Evolutionary conservation across 2,329 filamentous ascomycete genomes (phyloP).

Genomic region (Xylaria sp.): DNA sequence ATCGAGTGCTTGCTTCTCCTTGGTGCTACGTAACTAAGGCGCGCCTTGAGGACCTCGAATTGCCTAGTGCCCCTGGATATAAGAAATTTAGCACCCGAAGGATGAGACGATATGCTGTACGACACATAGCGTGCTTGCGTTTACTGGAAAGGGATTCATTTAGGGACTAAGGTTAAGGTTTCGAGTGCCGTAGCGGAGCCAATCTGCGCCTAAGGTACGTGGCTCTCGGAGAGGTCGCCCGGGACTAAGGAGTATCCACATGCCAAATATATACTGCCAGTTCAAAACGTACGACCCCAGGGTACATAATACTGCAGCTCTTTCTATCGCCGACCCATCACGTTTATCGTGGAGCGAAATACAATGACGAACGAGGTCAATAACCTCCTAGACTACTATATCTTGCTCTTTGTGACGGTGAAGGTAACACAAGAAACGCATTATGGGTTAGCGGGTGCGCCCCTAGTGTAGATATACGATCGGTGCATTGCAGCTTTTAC

Average conservation of each 20-base stretch:
- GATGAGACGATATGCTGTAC: slow-evolving; percentile 18
- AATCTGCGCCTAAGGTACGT: too few species aligned
- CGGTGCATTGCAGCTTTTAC: slow-evolving; percentile 8
- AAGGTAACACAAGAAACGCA: neutral
- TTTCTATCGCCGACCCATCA: neutral
- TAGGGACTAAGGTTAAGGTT: neutral
- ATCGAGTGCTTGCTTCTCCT: neutral
- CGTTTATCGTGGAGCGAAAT: neutral
- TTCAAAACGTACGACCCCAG: neutral
- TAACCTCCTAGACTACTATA: too few species aligned
- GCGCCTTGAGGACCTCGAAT: too few species aligned
- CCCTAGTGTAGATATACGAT: slow-evolving; percentile 15
- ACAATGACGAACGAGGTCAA: too few species aligned
- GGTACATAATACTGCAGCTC: neutral
- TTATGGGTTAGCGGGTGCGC: neutral
- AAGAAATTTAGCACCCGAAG: neutral
- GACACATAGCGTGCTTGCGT: neutral
- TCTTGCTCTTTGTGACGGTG: neutral
- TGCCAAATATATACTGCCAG: neutral
- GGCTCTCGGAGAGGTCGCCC: neutral
- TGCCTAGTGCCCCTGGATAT: too few species aligned
- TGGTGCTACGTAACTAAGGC: too few species aligned
- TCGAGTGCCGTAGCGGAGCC: too few species aligned
- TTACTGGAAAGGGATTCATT: neutral
- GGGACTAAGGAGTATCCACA: neutral